These are phyloP conservation scores for Aquanectria penicillioides DNA, from an alignment of 2,329 filamentous ascomycete genomes.

Conservation along the genomic window DNA sequence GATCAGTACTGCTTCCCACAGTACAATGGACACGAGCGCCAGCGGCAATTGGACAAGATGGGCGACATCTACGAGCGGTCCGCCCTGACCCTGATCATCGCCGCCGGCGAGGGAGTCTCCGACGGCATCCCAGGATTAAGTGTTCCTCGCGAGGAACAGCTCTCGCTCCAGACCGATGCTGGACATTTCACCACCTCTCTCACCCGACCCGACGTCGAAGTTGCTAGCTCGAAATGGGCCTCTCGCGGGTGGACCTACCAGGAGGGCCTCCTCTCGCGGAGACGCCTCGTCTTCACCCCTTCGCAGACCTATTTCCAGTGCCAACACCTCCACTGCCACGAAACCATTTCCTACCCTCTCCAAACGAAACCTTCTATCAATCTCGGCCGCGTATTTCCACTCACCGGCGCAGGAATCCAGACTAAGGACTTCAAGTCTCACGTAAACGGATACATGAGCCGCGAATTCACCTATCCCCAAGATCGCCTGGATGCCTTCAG, in stretches of 20 bases:
- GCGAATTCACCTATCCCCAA: slow-evolving; percentile 39
- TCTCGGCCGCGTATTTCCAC: slow-evolving; percentile 47
- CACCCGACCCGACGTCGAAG: slow-evolving; percentile 47
- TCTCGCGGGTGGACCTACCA: slow-evolving; percentile 50
- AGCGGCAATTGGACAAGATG: slow-evolving; percentile 44
- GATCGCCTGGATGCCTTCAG: slow-evolving; percentile 49
- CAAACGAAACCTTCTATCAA: slow-evolving; percentile 44
- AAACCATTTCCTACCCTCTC: slow-evolving; percentile 48
- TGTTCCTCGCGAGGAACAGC: slow-evolving; percentile 46
- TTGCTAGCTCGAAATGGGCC: slow-evolving; percentile 48
- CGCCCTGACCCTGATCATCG: slow-evolving; percentile 48
- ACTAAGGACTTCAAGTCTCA: slow-evolving; percentile 41
- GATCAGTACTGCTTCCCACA: slow-evolving; percentile 49
- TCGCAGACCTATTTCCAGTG: slow-evolving; percentile 53
- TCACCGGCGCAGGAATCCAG: slow-evolving; percentile 32
- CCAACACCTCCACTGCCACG: slow-evolving; percentile 49
- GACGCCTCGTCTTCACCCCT: slow-evolving; percentile 49
- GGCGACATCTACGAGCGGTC: slow-evolving; percentile 48
- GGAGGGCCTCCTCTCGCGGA: slow-evolving; percentile 48
- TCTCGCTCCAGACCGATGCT: slow-evolving; percentile 46
- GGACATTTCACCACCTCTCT: slow-evolving; percentile 50
- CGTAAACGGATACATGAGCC: slow-evolving; percentile 46
- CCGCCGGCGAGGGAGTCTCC: slow-evolving; percentile 43
- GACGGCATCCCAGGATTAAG: slow-evolving; percentile 50
- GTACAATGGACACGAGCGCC: slow-evolving; percentile 38